phyloP scores from a whole-genome alignment of 805 yeast species.

The Pichia phayaonensis region DNA sequence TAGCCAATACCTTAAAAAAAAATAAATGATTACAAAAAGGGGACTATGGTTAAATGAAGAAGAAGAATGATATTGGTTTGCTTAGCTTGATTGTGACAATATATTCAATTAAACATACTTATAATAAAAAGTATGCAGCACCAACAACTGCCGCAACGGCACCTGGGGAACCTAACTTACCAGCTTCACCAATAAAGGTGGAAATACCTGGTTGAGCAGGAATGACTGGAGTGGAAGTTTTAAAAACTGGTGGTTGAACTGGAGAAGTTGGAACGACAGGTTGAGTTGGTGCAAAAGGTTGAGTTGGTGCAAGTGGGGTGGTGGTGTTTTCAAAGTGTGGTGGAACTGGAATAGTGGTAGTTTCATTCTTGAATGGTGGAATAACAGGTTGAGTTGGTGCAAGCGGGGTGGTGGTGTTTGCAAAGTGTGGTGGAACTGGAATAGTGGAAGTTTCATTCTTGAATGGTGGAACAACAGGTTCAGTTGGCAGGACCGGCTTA shows the following conservation, averaged over 20 bases:
- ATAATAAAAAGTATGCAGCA: not conserved
- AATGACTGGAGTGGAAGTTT: not conserved
- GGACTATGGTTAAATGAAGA: not conserved
- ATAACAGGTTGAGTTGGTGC: not conserved
- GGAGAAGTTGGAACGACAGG: conserved; percentile 1
- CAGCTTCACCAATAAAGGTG: conserved; percentile 3
- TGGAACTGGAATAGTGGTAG: not conserved
- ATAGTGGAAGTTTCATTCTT: not conserved
- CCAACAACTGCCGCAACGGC: conserved; percentile 1
- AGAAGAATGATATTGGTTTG: too few species aligned
- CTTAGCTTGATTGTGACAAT: not conserved
- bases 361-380: not conserved
- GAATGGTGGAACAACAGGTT: not conserved
- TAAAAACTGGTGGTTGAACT: not conserved
- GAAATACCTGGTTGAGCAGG: conserved; percentile 1
- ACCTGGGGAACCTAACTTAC: not conserved
- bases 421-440: not conserved
- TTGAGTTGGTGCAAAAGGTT: not conserved
- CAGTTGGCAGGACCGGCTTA: not conserved
- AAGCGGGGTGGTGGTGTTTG: conserved; percentile 1
- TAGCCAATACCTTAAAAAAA: not conserved
- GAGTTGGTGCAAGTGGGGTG: not conserved
- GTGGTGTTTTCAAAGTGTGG: conserved; percentile 1
- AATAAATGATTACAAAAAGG: not conserved
- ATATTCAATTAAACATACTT: not conserved